Conservation (phyloP, 768 basidiomycete species). For the Tricholoma matsutake region DNA sequence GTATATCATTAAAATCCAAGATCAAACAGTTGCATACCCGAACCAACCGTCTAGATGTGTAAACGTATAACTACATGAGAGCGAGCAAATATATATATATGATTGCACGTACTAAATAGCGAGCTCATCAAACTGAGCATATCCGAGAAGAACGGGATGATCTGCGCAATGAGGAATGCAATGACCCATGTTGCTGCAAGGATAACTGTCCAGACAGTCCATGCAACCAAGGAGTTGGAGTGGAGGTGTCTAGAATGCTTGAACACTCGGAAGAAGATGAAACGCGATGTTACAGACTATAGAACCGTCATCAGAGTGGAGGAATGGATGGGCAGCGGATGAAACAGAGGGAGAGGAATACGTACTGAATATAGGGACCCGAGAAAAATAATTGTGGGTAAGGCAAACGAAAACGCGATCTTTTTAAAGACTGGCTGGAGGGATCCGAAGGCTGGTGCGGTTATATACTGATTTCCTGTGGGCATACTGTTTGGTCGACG, state of each 20-base stretch:
- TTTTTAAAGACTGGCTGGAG: conserved; percentile 36
- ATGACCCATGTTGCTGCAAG: conserved; percentile 30
- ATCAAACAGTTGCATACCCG: conserved; percentile 14
- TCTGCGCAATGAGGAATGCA: conserved; percentile 33
- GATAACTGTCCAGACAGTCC: conserved; percentile 30
- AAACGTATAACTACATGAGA: neutral
- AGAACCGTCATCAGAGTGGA: neutral
- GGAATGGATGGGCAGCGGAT: neutral
- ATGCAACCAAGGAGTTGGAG: conserved; percentile 31
- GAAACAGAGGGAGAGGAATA: neutral
- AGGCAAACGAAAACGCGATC: conserved; percentile 42
- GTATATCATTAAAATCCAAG: neutral
- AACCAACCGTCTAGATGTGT: conserved; percentile 27
- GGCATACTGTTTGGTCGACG: neutral
- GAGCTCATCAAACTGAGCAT: conserved; percentile 41
- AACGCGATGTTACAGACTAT: conserved; percentile 40
- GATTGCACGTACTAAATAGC: conserved; percentile 31
- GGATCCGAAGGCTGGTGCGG: conserved; percentile 41
- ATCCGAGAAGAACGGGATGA: conserved; percentile 37
- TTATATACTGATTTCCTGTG: conserved; percentile 37
- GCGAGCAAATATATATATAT: neutral
- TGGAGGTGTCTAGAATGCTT: conserved; percentile 33
- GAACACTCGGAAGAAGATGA: conserved; percentile 45
- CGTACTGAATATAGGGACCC: conserved; percentile 42
- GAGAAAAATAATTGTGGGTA: conserved; percentile 45